phyloP scores from a whole-genome alignment of 108 stramenopile genomes.

The Skeletonema potamos region DNA sequence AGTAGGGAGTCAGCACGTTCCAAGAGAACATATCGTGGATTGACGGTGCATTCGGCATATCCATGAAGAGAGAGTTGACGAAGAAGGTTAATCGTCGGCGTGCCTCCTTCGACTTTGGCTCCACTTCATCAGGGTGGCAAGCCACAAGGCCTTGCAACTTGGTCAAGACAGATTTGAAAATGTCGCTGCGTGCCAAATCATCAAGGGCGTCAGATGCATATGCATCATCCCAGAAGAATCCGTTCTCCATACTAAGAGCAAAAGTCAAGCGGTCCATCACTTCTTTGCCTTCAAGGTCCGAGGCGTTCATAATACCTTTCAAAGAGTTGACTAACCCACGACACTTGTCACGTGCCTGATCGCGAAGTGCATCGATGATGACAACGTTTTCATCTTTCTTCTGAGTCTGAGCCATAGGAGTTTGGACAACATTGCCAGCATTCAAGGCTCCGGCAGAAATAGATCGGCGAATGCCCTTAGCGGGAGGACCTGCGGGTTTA shows the following conservation, averaged over 20 bases:
- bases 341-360: conserved; percentile 88
- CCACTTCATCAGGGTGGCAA: conserved; percentile 92
- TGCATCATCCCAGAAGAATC: conserved; percentile 95
- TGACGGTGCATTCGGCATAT: conserved; percentile 95
- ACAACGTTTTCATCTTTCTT: conserved; percentile 44
- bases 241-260: conserved; percentile 87
- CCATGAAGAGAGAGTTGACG: conserved; percentile 98
- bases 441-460: conserved; percentile 67
- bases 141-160: conserved; percentile 92
- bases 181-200: conserved; percentile 69
- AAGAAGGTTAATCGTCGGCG: conserved; percentile 95
- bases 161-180: conserved; percentile 77
- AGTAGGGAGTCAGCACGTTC: conserved; percentile 97
- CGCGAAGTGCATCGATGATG: conserved; percentile 88
- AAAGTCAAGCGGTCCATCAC: conserved; percentile 86
- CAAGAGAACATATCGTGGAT: conserved; percentile 95
- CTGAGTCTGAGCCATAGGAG: conserved; percentile 1
- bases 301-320: conserved; percentile 74
- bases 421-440: conserved; percentile 39
- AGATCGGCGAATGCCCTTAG: conserved; percentile 56
- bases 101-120: conserved; percentile 95
- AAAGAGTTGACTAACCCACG: conserved; percentile 73
- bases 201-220: conserved; percentile 94
- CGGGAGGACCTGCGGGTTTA: conserved; percentile 38
- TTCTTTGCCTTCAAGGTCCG: conserved; percentile 62